Evolutionary conservation across 495 filamentous ascomycete genomes (phyloP), one percentile per base, ranked within the genome.

Genomic region (Podospora sp.): DNA sequence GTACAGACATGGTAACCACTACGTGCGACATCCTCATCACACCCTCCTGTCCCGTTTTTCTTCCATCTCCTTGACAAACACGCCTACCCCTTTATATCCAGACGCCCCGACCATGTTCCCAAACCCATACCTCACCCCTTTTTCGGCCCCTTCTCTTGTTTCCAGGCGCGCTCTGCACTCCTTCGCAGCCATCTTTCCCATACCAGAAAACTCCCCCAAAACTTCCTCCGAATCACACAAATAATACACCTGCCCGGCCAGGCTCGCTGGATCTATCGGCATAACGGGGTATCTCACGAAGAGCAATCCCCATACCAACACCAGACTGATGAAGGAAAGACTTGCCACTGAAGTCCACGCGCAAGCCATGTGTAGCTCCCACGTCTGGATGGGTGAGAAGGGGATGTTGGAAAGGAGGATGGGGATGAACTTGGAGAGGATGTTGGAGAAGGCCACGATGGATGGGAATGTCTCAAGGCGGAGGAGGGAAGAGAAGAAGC

Each of bases 201-300:
- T 14, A 14, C 12, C 16, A 46, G 40, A 6, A 46, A 59, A 29
- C 21, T 59, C 8, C 25, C 33, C 25, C 56, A 59, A 11, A 33
- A 33, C 56, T 12, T 26, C 52, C 8, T 27, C 24, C 25, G 56
- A 29, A 24, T 61, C 56, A 36, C 65, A 66, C 2, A 66, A 22
- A 61, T 66, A 66, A 25, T 61, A 66, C 21, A 61, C 18, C 35
- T 36, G 20, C 52, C 65, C 65, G 3, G 46, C 65, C 9, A 66
- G 9, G 26, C 22, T 60, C 36, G 6, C 57, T 24, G 49, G 40
- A 24, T 61, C 65, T 24, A 66, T 57, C 9, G 65, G 65, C 51
- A 65, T 56, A 9, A 20, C 12, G 22, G 62, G 51, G 56, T 65
- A 65, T 20, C 24, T 36, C 11, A 55, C 62, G 22, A 60, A 66